These are phyloP conservation scores for Huntiella bhutanensis DNA, from an alignment of 2,329 filamentous ascomycete species.

Conservation along the genomic window DNA sequence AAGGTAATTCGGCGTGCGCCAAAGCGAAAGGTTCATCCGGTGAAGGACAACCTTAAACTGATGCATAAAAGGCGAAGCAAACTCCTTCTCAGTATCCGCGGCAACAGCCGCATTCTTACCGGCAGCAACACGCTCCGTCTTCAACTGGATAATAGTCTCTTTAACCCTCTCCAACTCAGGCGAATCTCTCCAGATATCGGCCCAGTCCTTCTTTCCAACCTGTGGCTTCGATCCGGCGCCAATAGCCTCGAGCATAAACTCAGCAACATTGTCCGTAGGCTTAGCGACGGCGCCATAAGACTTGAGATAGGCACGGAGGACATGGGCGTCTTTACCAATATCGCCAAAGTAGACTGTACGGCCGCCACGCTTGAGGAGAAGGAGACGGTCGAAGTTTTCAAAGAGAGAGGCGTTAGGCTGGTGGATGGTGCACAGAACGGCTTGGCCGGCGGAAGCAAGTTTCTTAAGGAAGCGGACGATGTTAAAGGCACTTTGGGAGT, in stretches of 20 bases:
- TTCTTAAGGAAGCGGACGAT: constrained; percentile 51
- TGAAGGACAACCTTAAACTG: constrained; percentile 59
- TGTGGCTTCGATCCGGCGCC: constrained; percentile 56
- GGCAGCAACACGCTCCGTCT: constrained; percentile 32
- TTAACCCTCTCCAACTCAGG: constrained; percentile 50
- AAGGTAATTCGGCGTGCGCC: constrained; percentile 73
- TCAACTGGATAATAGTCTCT: constrained; percentile 46
- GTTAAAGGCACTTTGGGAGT: constrained; percentile 50
- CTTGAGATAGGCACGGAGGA: constrained; percentile 46
- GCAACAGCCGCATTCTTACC: constrained; percentile 33
- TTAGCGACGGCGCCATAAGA: constrained; percentile 40
- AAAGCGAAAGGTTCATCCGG: constrained; percentile 62
- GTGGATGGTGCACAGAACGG: constrained; percentile 80
- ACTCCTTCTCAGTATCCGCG: constrained; percentile 49
- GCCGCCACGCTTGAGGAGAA: constrained; percentile 61
- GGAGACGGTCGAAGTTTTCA: constrained; percentile 68
- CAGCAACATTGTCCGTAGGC: constrained; percentile 39
- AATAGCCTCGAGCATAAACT: constrained; percentile 76
- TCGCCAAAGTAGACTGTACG: constrained; percentile 74
- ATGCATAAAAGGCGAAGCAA: constrained; percentile 59
- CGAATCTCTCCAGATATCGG: constrained; percentile 57
- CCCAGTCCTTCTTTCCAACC: constrained; percentile 60
- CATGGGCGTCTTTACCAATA: constrained; percentile 54
- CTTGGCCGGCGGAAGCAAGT: constrained; percentile 60
- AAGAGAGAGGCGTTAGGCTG: constrained; percentile 76